phyloP scores from a whole-genome alignment of 2,329 filamentous ascomycete species.

The Zymoseptoria pseudotritici region DNA sequence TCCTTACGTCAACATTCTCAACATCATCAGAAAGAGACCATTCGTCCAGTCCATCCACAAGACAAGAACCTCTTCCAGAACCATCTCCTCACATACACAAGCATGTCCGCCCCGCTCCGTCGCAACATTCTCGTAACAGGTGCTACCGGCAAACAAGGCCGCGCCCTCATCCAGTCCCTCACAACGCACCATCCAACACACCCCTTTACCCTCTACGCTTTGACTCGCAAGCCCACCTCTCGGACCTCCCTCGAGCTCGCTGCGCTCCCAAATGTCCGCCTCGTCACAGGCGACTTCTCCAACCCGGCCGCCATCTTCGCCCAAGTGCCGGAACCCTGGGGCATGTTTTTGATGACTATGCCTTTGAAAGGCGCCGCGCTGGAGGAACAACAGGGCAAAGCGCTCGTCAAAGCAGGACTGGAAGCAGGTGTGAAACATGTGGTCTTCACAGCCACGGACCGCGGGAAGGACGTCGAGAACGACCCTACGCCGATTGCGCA shows the following conservation, averaged over 20 bases:
- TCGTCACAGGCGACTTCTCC: constrained; percentile 53
- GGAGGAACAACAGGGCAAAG: constrained; percentile 51
- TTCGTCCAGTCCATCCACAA: neutral
- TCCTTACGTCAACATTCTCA: neutral
- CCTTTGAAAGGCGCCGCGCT: constrained; percentile 21
- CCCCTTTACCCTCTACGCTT: constrained; percentile 45
- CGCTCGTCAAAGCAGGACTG: constrained; percentile 51
- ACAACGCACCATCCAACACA: constrained; percentile 25
- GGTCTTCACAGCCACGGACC: constrained; percentile 52
- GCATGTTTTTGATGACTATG: constrained; percentile 22
- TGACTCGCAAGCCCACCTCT: constrained; percentile 52
- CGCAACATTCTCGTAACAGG: constrained; percentile 36
- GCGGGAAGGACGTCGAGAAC: constrained; percentile 50
- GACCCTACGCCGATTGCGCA: constrained; percentile 53
- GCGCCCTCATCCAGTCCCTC: constrained; percentile 37
- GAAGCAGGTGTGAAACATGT: constrained; percentile 51
- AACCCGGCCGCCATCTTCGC: constrained; percentile 45
- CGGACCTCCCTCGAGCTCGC: constrained; percentile 43
- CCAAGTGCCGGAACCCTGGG: constrained; percentile 23
- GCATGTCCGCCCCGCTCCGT: constrained; percentile 1
- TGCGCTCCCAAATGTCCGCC: constrained; percentile 40
- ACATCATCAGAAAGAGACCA: neutral
- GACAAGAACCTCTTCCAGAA: neutral
- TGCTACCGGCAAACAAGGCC: constrained; percentile 42
- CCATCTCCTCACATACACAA: constrained; percentile 1